phyloP scores from a whole-genome alignment of 2,329 filamentous ascomycete genomes.

The Neobulgaria alba region DNA sequence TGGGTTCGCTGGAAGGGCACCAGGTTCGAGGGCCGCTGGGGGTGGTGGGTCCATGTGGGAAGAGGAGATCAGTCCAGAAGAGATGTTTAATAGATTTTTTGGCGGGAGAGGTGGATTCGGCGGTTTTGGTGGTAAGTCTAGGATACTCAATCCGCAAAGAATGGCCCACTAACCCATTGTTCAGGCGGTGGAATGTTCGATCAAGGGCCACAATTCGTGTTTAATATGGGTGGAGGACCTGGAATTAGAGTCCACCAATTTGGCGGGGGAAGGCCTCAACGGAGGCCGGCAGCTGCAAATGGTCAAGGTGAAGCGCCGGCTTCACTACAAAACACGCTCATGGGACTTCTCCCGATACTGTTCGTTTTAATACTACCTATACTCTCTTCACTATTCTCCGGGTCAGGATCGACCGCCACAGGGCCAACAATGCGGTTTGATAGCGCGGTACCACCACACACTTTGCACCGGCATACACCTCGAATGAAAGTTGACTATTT shows the following conservation, averaged over 20 bases:
- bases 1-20: conserved; percentile 39
- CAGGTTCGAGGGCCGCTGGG: conserved; percentile 31
- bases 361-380: conserved; percentile 82
- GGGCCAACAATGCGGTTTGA: conserved; percentile 74
- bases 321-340: conserved; percentile 44
- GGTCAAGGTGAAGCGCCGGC: conserved; percentile 42
- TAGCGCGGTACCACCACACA: conserved; percentile 59
- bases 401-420: conserved; percentile 40
- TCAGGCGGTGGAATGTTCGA: conserved; percentile 51
- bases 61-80: conserved; percentile 90
- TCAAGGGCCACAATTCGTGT: conserved; percentile 80
- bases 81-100: conserved; percentile 96
- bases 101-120: conserved; percentile 60
- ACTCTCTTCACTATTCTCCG: conserved; percentile 69
- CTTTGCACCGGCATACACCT: conserved; percentile 61
- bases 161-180: conserved; percentile 10
- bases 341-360: conserved; percentile 78
- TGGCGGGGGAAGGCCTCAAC: conserved; percentile 67
- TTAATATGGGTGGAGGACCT: conserved; percentile 87
- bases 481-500: conserved; percentile 74
- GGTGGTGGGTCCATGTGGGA: conserved; percentile 61
- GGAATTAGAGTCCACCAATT: conserved; percentile 94
- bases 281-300: conserved; percentile 61
- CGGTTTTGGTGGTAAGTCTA: conserved; percentile 51
- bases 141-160: background rate